Base-by-base conservation (phyloP, 495 filamentous ascomycete species). In the Neurospora cerealis region DNA sequence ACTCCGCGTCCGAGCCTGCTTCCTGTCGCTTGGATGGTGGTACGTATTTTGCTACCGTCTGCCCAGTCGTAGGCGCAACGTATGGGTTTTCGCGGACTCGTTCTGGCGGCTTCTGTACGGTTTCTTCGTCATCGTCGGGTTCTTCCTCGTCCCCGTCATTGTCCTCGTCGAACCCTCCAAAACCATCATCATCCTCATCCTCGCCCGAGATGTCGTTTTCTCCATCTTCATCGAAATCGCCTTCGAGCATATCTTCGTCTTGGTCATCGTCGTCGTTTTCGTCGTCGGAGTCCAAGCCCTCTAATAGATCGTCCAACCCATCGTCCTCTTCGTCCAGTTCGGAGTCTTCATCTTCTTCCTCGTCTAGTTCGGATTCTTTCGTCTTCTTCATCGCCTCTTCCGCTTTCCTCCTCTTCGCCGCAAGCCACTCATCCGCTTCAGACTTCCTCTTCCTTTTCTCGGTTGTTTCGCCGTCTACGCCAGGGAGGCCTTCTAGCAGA, bases 21-120 rank as follows among this genome's bases (percentile, higher is more conserved):
- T 85, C 82, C 71, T 88, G 89, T 38, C 95, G 90, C 39, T 96
- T 83, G 11, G 93, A 96, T 11, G 95, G 96, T 10, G 96, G 95
- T 11, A 97, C 88, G 75, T 99, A 98, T 89, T 97, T 83, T 77
- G 79, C 78, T 24, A 79, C 77, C 32, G 71, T 66, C 17, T 77
- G 74, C 19, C 77, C 80, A 13, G 80, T 80, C 32, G 81, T 79
- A 9, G 87, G 86, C 8, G 87, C 83, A 60, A 88, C 81, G 73
- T 88, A 88, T 7, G 87, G 84, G 39, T 88, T 87, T 76, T 85
- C 87, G 73, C 83, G 85, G 28, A 80, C 80, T 38, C 81, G 80
- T 37, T 76, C 70, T 70, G 75, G 60, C 10, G 39, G 71, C 54
- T 66, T 17, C 34, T 66, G 54, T 66, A 8, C 11, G 28, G 54